Conservation (phyloP, 805 yeast species). For the Metschnikowia santaceciliae region DNA sequence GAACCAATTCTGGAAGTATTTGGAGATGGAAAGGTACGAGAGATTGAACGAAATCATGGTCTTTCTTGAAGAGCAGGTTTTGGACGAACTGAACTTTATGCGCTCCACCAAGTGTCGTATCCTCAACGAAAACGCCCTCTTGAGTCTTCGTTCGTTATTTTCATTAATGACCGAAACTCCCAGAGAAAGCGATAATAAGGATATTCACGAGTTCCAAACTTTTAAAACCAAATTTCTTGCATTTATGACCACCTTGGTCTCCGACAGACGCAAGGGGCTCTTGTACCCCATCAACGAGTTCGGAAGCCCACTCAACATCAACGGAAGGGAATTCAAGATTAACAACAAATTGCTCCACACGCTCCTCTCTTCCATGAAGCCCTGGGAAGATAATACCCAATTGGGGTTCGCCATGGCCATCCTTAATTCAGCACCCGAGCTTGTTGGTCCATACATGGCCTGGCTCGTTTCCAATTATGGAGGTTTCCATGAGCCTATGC, state of each 20-base stretch:
- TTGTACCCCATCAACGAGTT: conserved; percentile 44
- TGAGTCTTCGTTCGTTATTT: conserved; percentile 52
- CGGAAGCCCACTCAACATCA: conserved; percentile 46
- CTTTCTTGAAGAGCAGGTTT: conserved; percentile 47
- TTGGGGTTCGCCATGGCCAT: conserved; percentile 50
- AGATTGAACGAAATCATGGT: conserved; percentile 31
- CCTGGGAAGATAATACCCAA: conserved; percentile 74
- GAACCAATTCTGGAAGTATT: conserved; percentile 63
- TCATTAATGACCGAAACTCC: conserved; percentile 5
- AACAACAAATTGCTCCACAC: conserved; percentile 67
- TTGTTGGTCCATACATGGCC: conserved; percentile 66
- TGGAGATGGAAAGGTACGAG: conserved; percentile 33
- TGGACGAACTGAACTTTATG: conserved; percentile 58
- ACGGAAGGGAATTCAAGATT: conserved; percentile 51
- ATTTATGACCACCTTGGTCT: conserved; percentile 47
- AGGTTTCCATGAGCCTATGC: conserved; percentile 74
- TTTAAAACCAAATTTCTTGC: conserved; percentile 31
- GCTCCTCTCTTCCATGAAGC: conserved; percentile 62
- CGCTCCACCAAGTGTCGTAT: conserved; percentile 69
- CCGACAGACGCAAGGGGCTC: conserved; percentile 48
- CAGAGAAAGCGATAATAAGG: conserved; percentile 14
- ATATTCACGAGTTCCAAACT: conserved; percentile 33
- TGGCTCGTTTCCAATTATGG: conserved; percentile 52
- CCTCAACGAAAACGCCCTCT: conserved; percentile 71
- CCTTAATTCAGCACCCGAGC: conserved; percentile 57